A percentile compares a stretch with the other conserved stretches of the same genome.
Conservation (phyloP, 2,329 filamentous ascomycete species). For the Aspergillus pseudonomiae region DNA sequence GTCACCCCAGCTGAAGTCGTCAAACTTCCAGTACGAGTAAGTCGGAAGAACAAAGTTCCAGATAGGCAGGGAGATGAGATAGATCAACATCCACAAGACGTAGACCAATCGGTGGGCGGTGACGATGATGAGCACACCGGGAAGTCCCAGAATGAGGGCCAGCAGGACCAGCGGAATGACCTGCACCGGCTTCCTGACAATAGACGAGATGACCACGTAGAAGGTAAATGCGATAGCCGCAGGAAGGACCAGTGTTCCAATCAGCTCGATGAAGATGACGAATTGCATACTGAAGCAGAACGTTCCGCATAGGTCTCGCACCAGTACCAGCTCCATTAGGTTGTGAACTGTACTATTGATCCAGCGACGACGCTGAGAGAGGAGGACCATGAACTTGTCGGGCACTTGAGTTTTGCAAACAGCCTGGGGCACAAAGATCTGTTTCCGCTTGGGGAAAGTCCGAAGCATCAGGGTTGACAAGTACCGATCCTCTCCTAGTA, state of each 20-base stretch:
- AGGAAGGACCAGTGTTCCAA: conserved; percentile 91
- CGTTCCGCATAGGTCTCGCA: conserved; percentile 93
- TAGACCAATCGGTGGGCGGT: conserved; percentile 94
- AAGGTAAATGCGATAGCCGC: conserved; percentile 97
- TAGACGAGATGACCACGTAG: conserved; percentile 89
- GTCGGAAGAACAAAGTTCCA: conserved; percentile 96
- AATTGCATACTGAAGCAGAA: conserved; percentile 99
- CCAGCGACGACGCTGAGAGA: conserved; percentile 95
- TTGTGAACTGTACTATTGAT: conserved; percentile 99
- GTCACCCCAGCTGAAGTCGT: conserved; percentile 99
- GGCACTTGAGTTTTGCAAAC: conserved; percentile 99
- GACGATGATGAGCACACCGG: conserved; percentile 85
- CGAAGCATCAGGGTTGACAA: conserved; percentile 96
- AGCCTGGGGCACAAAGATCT: conserved; percentile 96
- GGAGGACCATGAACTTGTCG: conserved; percentile 84
- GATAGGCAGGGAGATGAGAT: conserved; percentile 86
- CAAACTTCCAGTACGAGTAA: conserved; percentile 99
- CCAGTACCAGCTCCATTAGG: conserved; percentile 93
- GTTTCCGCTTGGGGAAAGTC: conserved; percentile 98
- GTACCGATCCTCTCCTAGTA: conserved; percentile 92
- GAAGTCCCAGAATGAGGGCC: conserved; percentile 88
- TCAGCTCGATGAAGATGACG: conserved; percentile 90
- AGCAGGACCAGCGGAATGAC: conserved; percentile 89
- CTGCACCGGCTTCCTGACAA: conserved; percentile 74
- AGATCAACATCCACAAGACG: conserved; percentile 95